Conservation (phyloP, 1,284 basidiomycete species). For the Naganishia cerealis region DNA sequence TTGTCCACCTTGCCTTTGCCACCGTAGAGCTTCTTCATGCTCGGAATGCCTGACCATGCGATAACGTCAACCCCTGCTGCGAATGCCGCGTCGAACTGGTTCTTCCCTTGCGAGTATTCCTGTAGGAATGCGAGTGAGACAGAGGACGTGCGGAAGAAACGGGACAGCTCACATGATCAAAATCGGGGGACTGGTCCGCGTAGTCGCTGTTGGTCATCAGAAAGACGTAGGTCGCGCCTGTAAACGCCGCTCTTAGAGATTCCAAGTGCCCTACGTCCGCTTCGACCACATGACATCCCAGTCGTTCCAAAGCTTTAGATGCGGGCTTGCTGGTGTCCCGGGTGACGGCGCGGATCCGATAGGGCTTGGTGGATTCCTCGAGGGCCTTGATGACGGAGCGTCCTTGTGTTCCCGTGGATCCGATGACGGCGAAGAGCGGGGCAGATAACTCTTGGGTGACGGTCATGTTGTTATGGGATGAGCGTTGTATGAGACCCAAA, state of each 20-base stretch:
- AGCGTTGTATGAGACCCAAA: too few species aligned
- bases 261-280: conserved; percentile 28
- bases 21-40: conserved; percentile 8
- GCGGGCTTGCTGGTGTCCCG: conserved; percentile 55
- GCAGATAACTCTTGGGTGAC: conserved; percentile 31
- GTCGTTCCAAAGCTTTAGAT: conserved; percentile 51
- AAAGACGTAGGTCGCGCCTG: conserved; percentile 3
- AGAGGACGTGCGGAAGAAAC: not conserved
- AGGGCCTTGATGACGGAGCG: conserved; percentile 57
- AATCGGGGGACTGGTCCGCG: conserved; percentile 2
- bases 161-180: conserved; percentile 8
- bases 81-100: conserved; percentile 5
- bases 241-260: conserved; percentile 2
- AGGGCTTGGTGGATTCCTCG: conserved; percentile 56
- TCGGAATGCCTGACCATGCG: conserved; percentile 7
- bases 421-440: conserved; percentile 57
- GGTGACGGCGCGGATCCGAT: conserved; percentile 58
- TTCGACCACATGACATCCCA: conserved; percentile 56
- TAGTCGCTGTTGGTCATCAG: conserved; percentile 15
- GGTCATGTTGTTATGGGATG: conserved; percentile 39
- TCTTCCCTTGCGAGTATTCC: conserved; percentile 13
- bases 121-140: not conserved
- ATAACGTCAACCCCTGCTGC: not conserved
- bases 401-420: conserved; percentile 61
- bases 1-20: conserved; percentile 11